Conservation (phyloP, 169 alveolate species). For the Eimeria maxima region DNA sequence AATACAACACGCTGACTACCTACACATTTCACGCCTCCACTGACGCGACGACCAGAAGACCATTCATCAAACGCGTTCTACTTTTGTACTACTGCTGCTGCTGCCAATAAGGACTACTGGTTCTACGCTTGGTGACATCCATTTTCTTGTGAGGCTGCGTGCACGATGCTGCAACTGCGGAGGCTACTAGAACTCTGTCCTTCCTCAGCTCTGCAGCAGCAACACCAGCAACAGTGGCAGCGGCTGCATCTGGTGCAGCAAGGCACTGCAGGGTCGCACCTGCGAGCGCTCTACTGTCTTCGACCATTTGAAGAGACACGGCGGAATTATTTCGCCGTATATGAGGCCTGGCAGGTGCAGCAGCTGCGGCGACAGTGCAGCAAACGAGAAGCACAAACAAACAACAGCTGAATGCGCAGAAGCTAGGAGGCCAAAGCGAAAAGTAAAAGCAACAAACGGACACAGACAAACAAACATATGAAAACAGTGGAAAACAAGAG, state of each 20-base stretch:
- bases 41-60: too few species aligned
- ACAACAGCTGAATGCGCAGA: background rate
- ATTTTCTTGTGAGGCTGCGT: background rate
- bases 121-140: background rate
- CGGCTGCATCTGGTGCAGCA: background rate
- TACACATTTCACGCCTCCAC: background rate
- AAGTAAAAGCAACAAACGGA: too few species aligned
- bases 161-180: background rate
- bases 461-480: background rate
- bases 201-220: background rate
- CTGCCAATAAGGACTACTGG: background rate
- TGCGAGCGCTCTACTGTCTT: conserved; percentile 68
- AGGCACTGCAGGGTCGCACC: background rate
- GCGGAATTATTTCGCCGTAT: conserved; percentile 45
- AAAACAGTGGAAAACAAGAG: too few species aligned
- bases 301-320: conserved; percentile 65
- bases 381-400: background rate
- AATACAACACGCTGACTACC: background rate
- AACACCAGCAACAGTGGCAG: background rate
- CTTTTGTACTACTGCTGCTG: background rate
- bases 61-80: background rate
- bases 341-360: conserved; percentile 77
- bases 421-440: background rate
- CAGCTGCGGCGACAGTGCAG: conserved; percentile 54
- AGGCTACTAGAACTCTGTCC: background rate